phyloP scores from a whole-genome alignment of 208 protist genomes.

The Naegleria lovaniensis region DNA sequence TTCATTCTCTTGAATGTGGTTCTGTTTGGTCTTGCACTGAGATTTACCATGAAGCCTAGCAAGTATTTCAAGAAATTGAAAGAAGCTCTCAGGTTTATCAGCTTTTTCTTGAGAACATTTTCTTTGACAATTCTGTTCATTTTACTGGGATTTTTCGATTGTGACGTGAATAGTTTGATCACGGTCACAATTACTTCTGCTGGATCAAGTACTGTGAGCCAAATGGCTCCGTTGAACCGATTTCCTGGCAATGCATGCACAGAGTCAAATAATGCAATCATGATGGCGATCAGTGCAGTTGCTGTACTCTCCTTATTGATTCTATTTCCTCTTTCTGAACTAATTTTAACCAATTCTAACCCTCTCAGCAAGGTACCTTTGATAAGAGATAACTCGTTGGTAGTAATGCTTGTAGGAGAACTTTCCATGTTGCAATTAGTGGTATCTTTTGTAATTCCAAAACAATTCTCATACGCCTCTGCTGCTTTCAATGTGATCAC shows the following conservation, averaged over 20 bases:
- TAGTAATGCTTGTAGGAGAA: neutral
- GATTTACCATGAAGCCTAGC: neutral
- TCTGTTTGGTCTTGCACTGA: neutral
- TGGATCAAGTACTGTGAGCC: too few relatives aligned
- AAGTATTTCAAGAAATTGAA: neutral
- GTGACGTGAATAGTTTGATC: neutral
- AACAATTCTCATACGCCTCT: neutral
- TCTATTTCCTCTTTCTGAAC: neutral
- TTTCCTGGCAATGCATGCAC: too few relatives aligned
- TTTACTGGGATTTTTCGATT: neutral
- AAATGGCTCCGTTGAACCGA: too few relatives aligned
- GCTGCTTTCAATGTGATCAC: neutral
- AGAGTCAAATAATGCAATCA: too few relatives aligned
- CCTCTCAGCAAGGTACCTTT: neutral
- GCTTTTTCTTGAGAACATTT: neutral
- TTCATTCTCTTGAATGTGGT: neutral
- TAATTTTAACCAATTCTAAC: neutral
- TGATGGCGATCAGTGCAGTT: too few relatives aligned
- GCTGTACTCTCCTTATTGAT: neutral
- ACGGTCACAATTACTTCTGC: too few relatives aligned
- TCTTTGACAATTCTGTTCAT: neutral
- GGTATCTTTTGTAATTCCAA: neutral
- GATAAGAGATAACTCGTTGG: neutral
- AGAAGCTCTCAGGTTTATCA: neutral
- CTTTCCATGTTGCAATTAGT: neutral